Base-by-base conservation (phyloP, 495 filamentous ascomycete genomes). In the Talaromyces thailandensis region DNA sequence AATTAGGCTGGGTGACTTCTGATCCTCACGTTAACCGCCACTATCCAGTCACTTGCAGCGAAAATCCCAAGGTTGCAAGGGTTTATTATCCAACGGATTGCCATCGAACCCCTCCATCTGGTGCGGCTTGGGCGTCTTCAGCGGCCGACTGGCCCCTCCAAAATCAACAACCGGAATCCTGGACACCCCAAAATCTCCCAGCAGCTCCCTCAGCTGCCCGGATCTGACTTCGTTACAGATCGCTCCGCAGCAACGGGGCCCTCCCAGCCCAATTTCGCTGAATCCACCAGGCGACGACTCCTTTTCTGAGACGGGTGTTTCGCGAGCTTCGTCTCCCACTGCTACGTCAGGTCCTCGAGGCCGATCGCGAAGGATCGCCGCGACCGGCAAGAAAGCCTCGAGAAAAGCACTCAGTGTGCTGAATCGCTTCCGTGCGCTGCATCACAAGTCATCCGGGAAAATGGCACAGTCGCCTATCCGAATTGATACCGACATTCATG, bases 121-220 rank as follows among this genome's bases (percentile, higher is more conserved):
- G 52, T 56, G 52, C 52, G 52, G 52, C 52, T 55, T 55, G 51
- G 51, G 51, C 51, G 51, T 55, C 51, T 55, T 55, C 51, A 37
- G 31, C 40, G 58, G 58, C 58, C 59, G 43, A 61, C 59, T 61
- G 59, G 59, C 59, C 59, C 59, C 59, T 61, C 59, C 59, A 61
- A 45, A 9, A 51, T 31, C 43, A 50, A 61, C 59, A 50, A 40
- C 67, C 57, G 74, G 67, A 80, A 80, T 69, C 67, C 75, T 80
- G 77, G 77, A 76, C 75, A 70, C 70, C 71, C 73, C 74, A 68
- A 72, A 70, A 52, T 68, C 73, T 65, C 69, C 71, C 65, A 73
- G 73, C 77, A 79, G 77, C 77, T 78, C 73, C 64, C 68, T 73
- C 70, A 79, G 77, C 77, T 80, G 76, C 77, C 76, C 76, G 72